Conservation (phyloP, 768 basidiomycete genomes). For the Serendipita indica region DNA sequence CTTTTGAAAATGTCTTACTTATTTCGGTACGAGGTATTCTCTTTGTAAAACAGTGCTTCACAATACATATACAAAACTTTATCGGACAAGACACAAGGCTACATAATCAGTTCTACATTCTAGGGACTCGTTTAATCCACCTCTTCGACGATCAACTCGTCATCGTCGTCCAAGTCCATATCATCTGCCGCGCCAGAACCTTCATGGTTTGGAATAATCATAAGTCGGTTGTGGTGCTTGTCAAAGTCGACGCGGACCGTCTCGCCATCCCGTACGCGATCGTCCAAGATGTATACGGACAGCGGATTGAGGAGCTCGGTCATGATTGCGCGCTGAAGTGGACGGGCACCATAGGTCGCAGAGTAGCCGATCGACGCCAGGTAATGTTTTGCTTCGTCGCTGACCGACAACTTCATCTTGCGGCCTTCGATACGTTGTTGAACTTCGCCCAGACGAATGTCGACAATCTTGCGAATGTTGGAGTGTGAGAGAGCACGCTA, state of each 20-base stretch:
- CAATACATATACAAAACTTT: background rate
- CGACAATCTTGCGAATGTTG: slow-evolving; percentile 75
- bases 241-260: slow-evolving; percentile 62
- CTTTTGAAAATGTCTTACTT: too few relatives aligned
- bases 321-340: slow-evolving; percentile 83
- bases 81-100: background rate
- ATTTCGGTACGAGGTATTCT: too few relatives aligned
- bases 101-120: background rate
- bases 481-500: slow-evolving; percentile 66
- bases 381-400: slow-evolving; percentile 60
- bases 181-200: slow-evolving; percentile 29
- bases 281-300: slow-evolving; percentile 69
- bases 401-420: slow-evolving; percentile 69
- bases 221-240: slow-evolving; percentile 61
- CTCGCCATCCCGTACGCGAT: slow-evolving; percentile 70
- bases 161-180: slow-evolving; percentile 47
- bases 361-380: slow-evolving; percentile 67
- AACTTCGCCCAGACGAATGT: slow-evolving; percentile 74
- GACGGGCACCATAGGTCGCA: slow-evolving; percentile 77
- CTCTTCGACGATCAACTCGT: slow-evolving; percentile 50
- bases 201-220: slow-evolving; percentile 74
- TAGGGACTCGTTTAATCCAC: slow-evolving; percentile 32
- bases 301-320: slow-evolving; percentile 85
- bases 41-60: too few relatives aligned
- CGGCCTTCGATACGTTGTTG: slow-evolving; percentile 62